A percentile compares a stretch with the other conserved stretches of the same genome.
phyloP scores from a whole-genome alignment of 257 asterid genomes.

The Gynochthodes officinalis region DNA sequence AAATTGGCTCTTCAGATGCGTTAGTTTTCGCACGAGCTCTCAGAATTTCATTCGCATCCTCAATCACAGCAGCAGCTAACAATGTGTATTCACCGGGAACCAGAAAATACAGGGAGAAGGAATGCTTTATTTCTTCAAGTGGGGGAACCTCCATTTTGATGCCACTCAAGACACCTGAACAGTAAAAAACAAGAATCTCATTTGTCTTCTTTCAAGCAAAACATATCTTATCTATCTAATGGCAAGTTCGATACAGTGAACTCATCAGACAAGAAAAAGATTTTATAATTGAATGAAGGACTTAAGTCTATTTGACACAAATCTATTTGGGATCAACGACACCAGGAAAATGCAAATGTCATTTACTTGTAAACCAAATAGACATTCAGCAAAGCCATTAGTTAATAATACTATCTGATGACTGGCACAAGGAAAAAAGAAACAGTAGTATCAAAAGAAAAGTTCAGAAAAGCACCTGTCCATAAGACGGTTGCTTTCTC shows the following conservation, averaged over 20 bases:
- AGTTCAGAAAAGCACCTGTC: conserved; percentile 64
- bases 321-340: neutral
- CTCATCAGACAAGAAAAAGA: neutral
- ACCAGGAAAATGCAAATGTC: neutral
- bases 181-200: neutral
- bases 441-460: neutral
- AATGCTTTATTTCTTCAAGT: conserved; percentile 72
- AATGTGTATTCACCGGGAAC: conserved; percentile 95
- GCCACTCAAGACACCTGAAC: conserved; percentile 73
- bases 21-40: conserved; percentile 78
- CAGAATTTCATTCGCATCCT: conserved; percentile 87
- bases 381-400: neutral
- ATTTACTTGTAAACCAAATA: neutral
- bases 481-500: conserved; percentile 89
- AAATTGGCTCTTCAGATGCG: conserved; percentile 73
- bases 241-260: neutral
- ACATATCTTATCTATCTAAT: neutral
- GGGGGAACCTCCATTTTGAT: conserved; percentile 83
- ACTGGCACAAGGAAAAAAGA: neutral
- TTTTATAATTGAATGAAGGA: neutral
- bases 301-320: neutral
- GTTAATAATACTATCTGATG: neutral
- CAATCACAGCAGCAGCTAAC: conserved; percentile 89
- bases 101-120: conserved; percentile 81
- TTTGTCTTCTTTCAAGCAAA: neutral